Conservation (phyloP, 345 rosid genomes). For the Citropsis articulata region DNA sequence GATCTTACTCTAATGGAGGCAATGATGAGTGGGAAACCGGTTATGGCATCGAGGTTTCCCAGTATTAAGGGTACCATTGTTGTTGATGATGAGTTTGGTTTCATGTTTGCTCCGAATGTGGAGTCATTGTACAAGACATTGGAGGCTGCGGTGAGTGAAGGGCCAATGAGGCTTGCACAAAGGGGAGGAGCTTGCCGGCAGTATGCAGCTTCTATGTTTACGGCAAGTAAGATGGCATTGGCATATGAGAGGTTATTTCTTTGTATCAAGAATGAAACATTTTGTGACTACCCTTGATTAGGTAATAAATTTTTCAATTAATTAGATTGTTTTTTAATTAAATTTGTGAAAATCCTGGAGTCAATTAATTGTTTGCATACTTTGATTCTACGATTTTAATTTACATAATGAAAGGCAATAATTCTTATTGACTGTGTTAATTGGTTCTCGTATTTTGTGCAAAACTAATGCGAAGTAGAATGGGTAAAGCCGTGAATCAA, state of each 20-base stretch:
- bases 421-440: background rate
- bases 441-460: background rate
- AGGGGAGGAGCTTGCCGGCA: slow-evolving; percentile 67
- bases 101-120: slow-evolving; percentile 81
- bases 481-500: background rate
- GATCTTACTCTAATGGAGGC: slow-evolving; percentile 93
- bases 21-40: slow-evolving; percentile 89
- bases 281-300: slow-evolving; percentile 51
- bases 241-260: slow-evolving; percentile 89
- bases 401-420: background rate
- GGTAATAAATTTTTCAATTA: background rate
- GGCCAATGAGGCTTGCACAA: slow-evolving; percentile 54
- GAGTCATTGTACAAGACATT: slow-evolving; percentile 61
- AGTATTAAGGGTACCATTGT: slow-evolving; percentile 85
- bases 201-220: slow-evolving; percentile 79
- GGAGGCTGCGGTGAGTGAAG: slow-evolving; percentile 57
- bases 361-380: background rate
- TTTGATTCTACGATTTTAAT: background rate
- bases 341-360: background rate
- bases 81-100: slow-evolving; percentile 83
- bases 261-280: slow-evolving; percentile 69
- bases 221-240: slow-evolving; percentile 83
- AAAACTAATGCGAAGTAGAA: background rate
- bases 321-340: background rate
- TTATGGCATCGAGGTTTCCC: slow-evolving; percentile 83